These are phyloP conservation scores for Bolboschoenoplectus hybrid DNA, from an alignment of 202 grass and related monocot genomes.

Conservation along the genomic window DNA sequence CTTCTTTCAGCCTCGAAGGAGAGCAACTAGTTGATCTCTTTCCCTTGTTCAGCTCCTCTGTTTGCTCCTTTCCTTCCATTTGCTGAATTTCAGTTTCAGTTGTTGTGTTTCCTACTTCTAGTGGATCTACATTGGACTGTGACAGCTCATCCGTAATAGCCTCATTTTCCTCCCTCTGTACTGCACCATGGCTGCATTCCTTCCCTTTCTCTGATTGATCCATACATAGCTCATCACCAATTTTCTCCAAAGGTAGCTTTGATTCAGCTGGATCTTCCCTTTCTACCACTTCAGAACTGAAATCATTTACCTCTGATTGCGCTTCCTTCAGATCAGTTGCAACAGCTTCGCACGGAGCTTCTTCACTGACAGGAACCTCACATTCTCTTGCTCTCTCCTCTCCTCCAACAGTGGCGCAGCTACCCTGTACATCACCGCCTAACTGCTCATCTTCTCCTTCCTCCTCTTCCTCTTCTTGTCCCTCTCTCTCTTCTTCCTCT, in stretches of 20 bases:
- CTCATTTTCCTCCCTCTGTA: conserved; percentile 6
- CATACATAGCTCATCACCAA: conserved; percentile 3
- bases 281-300: conserved; percentile 30
- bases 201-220: conserved; percentile 26
- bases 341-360: conserved; percentile 33
- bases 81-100: conserved; percentile 37
- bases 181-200: conserved; percentile 25
- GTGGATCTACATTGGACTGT: conserved; percentile 11
- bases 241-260: neutral
- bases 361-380: conserved; percentile 35
- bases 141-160: neutral
- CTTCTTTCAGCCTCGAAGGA: conserved; percentile 42
- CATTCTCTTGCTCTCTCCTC: conserved; percentile 39
- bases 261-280: conserved; percentile 9
- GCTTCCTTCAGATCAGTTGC: conserved; percentile 30
- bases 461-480: conserved; percentile 2
- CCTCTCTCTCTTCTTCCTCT: conserved; percentile 39
- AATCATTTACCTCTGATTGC: conserved; percentile 46
- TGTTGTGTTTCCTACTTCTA: conserved; percentile 25
- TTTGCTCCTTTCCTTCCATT: conserved; percentile 24
- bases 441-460: conserved; percentile 32
- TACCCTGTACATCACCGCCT: neutral
- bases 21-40: conserved; percentile 42
- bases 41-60: conserved; percentile 32
- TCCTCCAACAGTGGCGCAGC: conserved; percentile 5